These are phyloP conservation scores for Sordaria brevicollis DNA, from an alignment of 495 filamentous ascomycete species.

Conservation along the genomic window DNA sequence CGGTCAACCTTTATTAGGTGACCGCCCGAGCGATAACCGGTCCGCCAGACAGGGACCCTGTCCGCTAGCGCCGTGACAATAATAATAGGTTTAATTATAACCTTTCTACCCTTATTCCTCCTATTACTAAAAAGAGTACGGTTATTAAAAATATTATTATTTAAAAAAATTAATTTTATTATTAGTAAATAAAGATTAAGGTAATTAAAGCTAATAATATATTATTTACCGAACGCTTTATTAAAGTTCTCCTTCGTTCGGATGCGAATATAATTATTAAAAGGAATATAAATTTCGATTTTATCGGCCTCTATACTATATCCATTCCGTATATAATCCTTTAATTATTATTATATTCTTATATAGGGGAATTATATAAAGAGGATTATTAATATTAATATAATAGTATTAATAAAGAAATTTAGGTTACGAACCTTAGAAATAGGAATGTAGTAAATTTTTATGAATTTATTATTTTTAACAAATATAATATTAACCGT, in stretches of 20 bases:
- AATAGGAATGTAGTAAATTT: conserved; percentile 13
- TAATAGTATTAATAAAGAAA: no score
- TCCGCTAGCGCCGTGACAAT: no score
- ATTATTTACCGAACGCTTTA: conserved; percentile 8
- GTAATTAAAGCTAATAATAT: background rate
- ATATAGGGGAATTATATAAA: conserved; percentile 2
- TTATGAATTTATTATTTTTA: conserved; percentile 2
- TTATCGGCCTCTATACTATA: conserved; percentile 12
- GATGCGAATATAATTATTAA: conserved; percentile 7
- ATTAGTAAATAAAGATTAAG: background rate
- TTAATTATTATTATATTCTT: conserved; percentile 13
- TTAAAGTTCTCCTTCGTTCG: conserved; percentile 9
- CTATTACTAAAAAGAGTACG: conserved; percentile 7
- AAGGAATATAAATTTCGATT: conserved; percentile 10
- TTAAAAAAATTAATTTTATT: conserved; percentile 4
- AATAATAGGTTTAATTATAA: background rate
- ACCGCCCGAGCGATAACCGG: no score
- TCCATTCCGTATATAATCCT: no score
- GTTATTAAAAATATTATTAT: conserved; percentile 8
- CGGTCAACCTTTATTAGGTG: no score
- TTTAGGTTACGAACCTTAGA: conserved; percentile 5
- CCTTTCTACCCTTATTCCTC: conserved; percentile 1
- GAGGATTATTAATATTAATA: background rate
- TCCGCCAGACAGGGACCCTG: no score
- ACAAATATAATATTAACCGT: conserved; percentile 1